phyloP scores from a whole-genome alignment of 345 rosid species.

The Aethionema arabicum region DNA sequence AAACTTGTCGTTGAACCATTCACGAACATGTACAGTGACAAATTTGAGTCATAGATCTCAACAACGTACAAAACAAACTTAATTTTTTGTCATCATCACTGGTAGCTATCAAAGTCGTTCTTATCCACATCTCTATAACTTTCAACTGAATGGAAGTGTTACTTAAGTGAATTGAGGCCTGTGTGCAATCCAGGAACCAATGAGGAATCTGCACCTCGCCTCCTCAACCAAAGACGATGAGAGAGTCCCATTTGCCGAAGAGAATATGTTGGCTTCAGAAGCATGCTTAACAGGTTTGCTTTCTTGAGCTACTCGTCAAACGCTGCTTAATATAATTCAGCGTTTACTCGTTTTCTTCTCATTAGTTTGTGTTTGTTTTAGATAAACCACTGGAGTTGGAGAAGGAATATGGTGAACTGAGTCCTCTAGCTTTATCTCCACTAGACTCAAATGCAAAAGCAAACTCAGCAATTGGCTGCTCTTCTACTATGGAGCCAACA shows the following conservation, averaged over 20 bases:
- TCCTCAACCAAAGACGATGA: slow-evolving; percentile 36
- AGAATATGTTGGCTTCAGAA: slow-evolving; percentile 22
- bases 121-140: neutral
- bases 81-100: too few species aligned
- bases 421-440: slow-evolving; percentile 65
- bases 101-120: too few species aligned
- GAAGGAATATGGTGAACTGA: slow-evolving; percentile 31
- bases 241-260: slow-evolving; percentile 16
- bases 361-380: slow-evolving; percentile 14
- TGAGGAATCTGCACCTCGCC: slow-evolving; percentile 38
- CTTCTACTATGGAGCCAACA: slow-evolving; percentile 41
- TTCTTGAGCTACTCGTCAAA: slow-evolving; percentile 11
- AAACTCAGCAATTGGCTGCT: slow-evolving; percentile 24
- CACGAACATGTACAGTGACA: too few species aligned
- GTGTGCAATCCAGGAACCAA: slow-evolving; percentile 27
- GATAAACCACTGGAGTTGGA: slow-evolving; percentile 33
- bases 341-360: neutral
- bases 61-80: too few species aligned
- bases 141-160: slow-evolving; percentile 2
- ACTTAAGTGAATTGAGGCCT: slow-evolving; percentile 7
- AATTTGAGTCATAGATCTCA: too few species aligned
- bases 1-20: too few species aligned
- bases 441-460: slow-evolving; percentile 44
- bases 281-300: slow-evolving; percentile 40
- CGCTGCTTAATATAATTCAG: too few species aligned